Conservation (phyloP, 2,329 filamentous ascomycete genomes). For the Microsporum audouinii region DNA sequence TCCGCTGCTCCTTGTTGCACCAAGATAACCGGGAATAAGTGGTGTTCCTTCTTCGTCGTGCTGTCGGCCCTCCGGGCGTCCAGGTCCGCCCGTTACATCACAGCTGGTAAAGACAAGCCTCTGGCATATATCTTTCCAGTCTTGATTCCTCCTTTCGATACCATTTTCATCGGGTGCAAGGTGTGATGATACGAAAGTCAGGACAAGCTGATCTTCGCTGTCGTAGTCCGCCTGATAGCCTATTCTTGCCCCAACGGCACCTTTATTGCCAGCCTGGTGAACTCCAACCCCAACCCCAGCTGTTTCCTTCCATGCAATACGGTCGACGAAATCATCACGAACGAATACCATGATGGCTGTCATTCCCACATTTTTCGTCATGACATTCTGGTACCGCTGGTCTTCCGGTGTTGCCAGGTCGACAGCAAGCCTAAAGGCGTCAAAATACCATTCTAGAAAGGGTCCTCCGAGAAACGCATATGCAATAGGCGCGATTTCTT, state of each 20-base stretch:
- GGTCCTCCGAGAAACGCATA: conserved; percentile 77
- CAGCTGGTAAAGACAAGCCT: conserved; percentile 57
- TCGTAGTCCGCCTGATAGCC: conserved; percentile 40
- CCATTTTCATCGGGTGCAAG: conserved; percentile 79
- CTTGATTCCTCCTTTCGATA: conserved; percentile 62
- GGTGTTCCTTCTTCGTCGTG: conserved; percentile 25
- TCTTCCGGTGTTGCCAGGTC: conserved; percentile 45
- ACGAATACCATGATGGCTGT: conserved; percentile 81
- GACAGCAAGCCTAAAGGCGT: conserved; percentile 59
- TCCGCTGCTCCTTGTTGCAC: conserved; percentile 20
- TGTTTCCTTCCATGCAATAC: conserved; percentile 57
- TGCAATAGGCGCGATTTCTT: conserved; percentile 78
- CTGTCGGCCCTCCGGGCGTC: conserved; percentile 13
- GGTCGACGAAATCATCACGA: conserved; percentile 45
- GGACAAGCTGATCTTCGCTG: conserved; percentile 43
- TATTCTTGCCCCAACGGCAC: conserved; percentile 69
- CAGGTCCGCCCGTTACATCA: conserved; percentile 28
- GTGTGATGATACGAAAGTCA: conserved; percentile 83
- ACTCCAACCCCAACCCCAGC: conserved; percentile 76
- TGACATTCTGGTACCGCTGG: conserved; percentile 56
- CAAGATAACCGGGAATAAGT: conserved; percentile 24
- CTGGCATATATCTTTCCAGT: conserved; percentile 77
- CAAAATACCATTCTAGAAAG: conserved; percentile 64
- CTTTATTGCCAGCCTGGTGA: conserved; percentile 89
- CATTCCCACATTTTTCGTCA: conserved; percentile 70